Evolutionary conservation across 2,329 filamentous ascomycete species (phyloP).

Genomic region (Trichophyton simii): DNA sequence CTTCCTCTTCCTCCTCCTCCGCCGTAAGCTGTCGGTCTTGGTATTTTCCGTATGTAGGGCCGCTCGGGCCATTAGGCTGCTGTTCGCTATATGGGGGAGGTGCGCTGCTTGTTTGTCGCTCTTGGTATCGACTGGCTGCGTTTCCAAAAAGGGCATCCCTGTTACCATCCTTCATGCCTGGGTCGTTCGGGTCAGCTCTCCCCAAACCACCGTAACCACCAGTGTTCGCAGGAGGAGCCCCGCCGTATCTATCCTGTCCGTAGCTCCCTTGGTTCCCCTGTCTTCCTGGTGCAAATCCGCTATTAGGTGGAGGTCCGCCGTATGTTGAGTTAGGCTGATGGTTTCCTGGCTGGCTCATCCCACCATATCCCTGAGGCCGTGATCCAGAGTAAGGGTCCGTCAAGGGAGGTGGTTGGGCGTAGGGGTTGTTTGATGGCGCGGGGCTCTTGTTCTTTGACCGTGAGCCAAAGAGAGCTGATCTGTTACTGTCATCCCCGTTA

Average conservation of each 20-base stretch:
- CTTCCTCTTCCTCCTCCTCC: conserved; percentile 64
- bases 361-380: conserved; percentile 16
- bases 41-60: conserved; percentile 8
- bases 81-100: conserved; percentile 19
- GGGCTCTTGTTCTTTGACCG: conserved; percentile 44
- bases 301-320: conserved; percentile 14
- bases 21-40: conserved; percentile 62
- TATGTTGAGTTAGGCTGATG: neutral
- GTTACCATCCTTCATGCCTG: conserved; percentile 39
- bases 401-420: conserved; percentile 40
- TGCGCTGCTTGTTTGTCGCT: conserved; percentile 23
- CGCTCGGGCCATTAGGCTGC: neutral
- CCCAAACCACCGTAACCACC: conserved; percentile 47
- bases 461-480: conserved; percentile 47
- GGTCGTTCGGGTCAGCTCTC: conserved; percentile 37
- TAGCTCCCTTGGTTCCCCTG: conserved; percentile 39
- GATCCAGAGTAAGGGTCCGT: conserved; percentile 42
- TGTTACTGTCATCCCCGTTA: conserved; percentile 41
- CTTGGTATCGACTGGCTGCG: conserved; percentile 39
- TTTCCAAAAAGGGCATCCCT: conserved; percentile 49
- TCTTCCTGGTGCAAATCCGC: conserved; percentile 30
- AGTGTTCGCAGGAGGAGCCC: conserved; percentile 29
- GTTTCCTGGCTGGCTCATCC: conserved; percentile 4
- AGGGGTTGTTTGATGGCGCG: conserved; percentile 40
- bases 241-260: conserved; percentile 42